Evolutionary conservation across 2,329 filamentous ascomycete genomes (phyloP).

Genomic region (Colletotrichum lindemuthianum): DNA sequence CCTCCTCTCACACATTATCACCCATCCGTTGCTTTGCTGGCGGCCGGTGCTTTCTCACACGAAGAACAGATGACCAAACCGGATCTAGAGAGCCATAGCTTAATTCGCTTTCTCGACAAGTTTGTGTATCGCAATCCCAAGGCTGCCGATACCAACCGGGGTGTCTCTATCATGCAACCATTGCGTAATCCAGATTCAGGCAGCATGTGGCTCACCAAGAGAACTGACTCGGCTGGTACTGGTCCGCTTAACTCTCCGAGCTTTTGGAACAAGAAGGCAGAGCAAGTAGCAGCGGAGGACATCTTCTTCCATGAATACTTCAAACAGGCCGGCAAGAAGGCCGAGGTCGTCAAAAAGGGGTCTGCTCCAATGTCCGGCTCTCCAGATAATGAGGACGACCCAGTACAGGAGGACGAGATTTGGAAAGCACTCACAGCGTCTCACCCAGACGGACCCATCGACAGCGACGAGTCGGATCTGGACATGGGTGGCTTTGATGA

Average conservation of each 20-base stretch:
- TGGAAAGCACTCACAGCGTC: conserved; percentile 91
- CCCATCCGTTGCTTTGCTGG: conserved; percentile 89
- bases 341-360: conserved; percentile 66
- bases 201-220: conserved; percentile 66
- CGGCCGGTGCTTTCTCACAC: conserved; percentile 74
- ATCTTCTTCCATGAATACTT: conserved; percentile 99
- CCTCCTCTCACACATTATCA: conserved; percentile 88
- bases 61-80: conserved; percentile 85
- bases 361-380: conserved; percentile 56
- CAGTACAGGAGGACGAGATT: conserved; percentile 78
- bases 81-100: conserved; percentile 87
- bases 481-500: conserved; percentile 58
- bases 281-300: conserved; percentile 89
- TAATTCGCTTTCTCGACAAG: conserved; percentile 96
- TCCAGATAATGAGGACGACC: conserved; percentile 62
- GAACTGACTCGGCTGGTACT: conserved; percentile 48
- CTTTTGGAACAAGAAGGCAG: conserved; percentile 92
- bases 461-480: conserved; percentile 66
- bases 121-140: conserved; percentile 98
- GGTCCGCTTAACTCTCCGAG: conserved; percentile 79
- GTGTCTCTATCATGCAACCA: conserved; percentile 96
- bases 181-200: conserved; percentile 68
- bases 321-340: conserved; percentile 73
- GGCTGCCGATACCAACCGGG: conserved; percentile 72
- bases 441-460: conserved; percentile 78